Evolutionary conservation across 306 rosid species (phyloP).

Genomic region (Cucumis cinereus): DNA sequence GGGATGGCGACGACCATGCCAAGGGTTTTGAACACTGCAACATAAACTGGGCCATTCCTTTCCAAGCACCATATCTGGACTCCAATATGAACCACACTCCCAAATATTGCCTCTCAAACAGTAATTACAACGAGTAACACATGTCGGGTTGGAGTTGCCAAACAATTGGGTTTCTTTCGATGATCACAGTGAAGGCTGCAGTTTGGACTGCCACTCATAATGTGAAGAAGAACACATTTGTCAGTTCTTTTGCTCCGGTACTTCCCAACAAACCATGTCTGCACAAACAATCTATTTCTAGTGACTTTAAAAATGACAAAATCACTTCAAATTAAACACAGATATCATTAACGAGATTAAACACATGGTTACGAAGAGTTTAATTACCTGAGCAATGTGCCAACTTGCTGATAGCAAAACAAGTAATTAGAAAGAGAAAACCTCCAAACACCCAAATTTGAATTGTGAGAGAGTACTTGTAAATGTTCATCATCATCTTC

Average conservation of each 20-base stretch:
- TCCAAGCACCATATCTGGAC: conserved; percentile 28
- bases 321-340: too few relatives aligned
- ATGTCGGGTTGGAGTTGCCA: conserved; percentile 22
- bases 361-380: too few relatives aligned
- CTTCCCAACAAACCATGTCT: conserved; percentile 13
- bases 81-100: conserved; percentile 11
- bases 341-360: too few relatives aligned
- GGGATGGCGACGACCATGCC: conserved; percentile 20
- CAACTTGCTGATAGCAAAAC: conserved; percentile 27
- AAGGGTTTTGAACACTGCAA: conserved; percentile 28
- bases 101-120: conserved; percentile 19
- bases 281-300: too few relatives aligned
- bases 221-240: conserved; percentile 27
- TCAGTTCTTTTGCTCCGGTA: conserved; percentile 26
- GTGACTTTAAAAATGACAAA: too few relatives aligned
- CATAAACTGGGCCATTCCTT: conserved; percentile 27
- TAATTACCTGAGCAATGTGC: conserved; percentile 27
- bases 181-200: conserved; percentile 6
- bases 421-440: conserved; percentile 17
- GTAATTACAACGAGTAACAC: too few relatives aligned
- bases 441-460: conserved; percentile 32
- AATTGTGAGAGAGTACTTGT: neutral
- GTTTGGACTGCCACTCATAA: conserved; percentile 18
- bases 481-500: too few relatives aligned
- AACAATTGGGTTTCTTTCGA: conserved; percentile 12